These are phyloP conservation scores for Diaporthe humulicola DNA, from an alignment of 2,329 filamentous ascomycete species.

Conservation along the genomic window DNA sequence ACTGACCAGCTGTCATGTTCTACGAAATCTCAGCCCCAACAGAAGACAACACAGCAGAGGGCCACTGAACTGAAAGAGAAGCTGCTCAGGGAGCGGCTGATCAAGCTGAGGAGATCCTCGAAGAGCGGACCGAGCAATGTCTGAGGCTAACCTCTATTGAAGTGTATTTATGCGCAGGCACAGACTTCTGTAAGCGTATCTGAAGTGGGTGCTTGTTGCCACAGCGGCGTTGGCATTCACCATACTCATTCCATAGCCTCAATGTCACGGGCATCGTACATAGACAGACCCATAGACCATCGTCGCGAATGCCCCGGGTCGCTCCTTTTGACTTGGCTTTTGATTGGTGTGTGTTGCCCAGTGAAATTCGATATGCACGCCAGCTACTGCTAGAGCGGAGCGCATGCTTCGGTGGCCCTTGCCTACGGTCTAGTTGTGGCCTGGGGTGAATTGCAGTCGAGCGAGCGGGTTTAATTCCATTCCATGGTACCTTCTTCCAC, in stretches of 20 bases:
- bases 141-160: slow-evolving; percentile 59
- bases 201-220: not conserved
- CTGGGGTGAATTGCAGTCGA: not conserved
- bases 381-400: not conserved
- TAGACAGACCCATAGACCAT: not conserved
- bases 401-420: not conserved
- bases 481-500: not conserved
- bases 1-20: slow-evolving; percentile 46
- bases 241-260: slow-evolving; percentile 9
- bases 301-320: not conserved
- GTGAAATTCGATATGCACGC: not conserved
- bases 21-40: slow-evolving; percentile 41
- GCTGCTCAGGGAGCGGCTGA: slow-evolving; percentile 66
- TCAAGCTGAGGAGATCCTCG: slow-evolving; percentile 66
- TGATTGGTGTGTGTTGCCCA: not conserved
- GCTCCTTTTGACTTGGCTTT: not conserved
- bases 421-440: not conserved
- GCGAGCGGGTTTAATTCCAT: no score
- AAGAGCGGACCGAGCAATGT: slow-evolving; percentile 55
- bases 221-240: not conserved
- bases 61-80: slow-evolving; percentile 63
- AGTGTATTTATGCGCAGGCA: slow-evolving; percentile 31
- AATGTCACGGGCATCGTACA: not conserved
- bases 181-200: slow-evolving; percentile 11
- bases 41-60: slow-evolving; percentile 54